phyloP scores from a whole-genome alignment of 2,329 filamentous ascomycete genomes.

The Colletotrichum eremochloae region DNA sequence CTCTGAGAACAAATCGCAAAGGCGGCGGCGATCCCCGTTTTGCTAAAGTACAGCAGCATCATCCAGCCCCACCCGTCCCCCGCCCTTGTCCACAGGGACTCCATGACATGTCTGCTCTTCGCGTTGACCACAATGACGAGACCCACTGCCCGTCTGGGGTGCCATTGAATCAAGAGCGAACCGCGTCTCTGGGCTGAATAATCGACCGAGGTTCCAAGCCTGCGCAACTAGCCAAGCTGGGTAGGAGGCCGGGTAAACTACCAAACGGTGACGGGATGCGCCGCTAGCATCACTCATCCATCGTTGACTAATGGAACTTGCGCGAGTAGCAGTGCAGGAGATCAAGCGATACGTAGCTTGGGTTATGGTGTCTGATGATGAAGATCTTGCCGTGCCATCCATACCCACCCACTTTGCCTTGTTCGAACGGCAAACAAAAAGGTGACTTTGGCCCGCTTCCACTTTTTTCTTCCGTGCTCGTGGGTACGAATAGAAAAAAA shows the following conservation, averaged over 20 bases:
- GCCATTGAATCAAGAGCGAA: constrained; percentile 1
- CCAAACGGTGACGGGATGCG: constrained; percentile 14
- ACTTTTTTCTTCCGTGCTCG: not conserved
- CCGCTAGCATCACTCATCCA: constrained; percentile 4
- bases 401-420: not conserved
- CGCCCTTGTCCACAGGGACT: constrained; percentile 1
- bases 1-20: not conserved
- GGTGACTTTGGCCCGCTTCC: not conserved
- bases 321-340: not conserved
- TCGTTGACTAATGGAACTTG: constrained; percentile 28
- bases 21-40: not conserved
- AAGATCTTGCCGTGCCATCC: not conserved
- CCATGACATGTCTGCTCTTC: not conserved
- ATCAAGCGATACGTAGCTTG: not conserved
- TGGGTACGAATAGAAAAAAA: not conserved
- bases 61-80: constrained; percentile 10
- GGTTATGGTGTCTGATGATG: not conserved
- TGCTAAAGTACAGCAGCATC: not conserved
- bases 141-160: constrained; percentile 11
- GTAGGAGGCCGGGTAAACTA: not conserved
- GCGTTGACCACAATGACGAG: constrained; percentile 13
- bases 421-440: not conserved
- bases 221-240: not conserved
- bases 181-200: constrained; percentile 36
- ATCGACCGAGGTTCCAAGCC: not conserved